Evolutionary conservation across 441 rosid genomes (phyloP).

Genomic region (Euphorbia celastroides): DNA sequence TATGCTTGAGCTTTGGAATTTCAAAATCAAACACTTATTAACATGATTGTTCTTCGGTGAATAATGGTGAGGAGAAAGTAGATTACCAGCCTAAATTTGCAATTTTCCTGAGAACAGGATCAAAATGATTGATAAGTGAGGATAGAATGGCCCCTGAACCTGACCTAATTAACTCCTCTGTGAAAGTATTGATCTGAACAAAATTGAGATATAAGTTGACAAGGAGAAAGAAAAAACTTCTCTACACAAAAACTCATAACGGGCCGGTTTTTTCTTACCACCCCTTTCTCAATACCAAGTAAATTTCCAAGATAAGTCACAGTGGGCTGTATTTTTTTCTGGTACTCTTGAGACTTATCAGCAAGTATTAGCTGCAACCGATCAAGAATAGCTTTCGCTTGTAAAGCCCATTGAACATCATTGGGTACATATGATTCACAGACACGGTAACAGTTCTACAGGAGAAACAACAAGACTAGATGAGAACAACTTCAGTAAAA

Average conservation of each 20-base stretch:
- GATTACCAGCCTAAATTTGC: constrained; percentile 72
- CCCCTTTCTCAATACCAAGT: constrained; percentile 55
- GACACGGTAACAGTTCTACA: constrained; percentile 60
- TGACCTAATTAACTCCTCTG: constrained; percentile 66
- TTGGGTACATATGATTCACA: constrained; percentile 41
- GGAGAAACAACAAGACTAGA: constrained; percentile 15
- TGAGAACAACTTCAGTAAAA: constrained; percentile 12
- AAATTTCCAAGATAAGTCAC: constrained; percentile 60
- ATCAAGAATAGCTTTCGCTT: constrained; percentile 71
- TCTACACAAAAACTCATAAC: neutral
- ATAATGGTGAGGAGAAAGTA: neutral
- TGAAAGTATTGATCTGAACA: constrained; percentile 54
- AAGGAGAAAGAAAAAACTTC: constrained; percentile 6
- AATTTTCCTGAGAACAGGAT: constrained; percentile 54
- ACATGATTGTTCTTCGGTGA: neutral
- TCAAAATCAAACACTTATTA: neutral
- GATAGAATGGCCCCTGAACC: constrained; percentile 63
- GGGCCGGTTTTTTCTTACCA: constrained; percentile 34
- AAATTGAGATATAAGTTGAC: constrained; percentile 8
- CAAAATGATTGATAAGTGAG: constrained; percentile 48
- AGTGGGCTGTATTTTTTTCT: constrained; percentile 55
- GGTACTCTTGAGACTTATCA: constrained; percentile 52
- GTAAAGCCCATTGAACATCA: constrained; percentile 72
- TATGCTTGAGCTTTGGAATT: neutral
- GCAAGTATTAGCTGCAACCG: constrained; percentile 60